Evolutionary conservation across 768 basidiomycete genomes (phyloP).

Genomic region (Amanita inopinata): DNA sequence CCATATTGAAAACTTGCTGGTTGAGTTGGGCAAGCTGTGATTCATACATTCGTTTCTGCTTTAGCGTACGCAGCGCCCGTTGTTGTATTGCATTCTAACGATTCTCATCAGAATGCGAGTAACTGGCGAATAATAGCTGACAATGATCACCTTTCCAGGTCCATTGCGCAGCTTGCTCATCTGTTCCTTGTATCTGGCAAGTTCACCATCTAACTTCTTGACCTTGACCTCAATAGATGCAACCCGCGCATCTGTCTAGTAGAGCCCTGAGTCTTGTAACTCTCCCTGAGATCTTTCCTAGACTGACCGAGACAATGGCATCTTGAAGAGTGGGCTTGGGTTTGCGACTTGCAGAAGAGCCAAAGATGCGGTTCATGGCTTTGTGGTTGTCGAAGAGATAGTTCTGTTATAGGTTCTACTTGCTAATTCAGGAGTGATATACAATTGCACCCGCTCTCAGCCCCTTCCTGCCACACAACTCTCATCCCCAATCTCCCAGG

Average conservation of each 20-base stretch:
- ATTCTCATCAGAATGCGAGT: neutral
- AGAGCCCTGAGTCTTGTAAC: neutral
- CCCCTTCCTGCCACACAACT: slow-evolving; percentile 13
- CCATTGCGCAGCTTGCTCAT: slow-evolving; percentile 90
- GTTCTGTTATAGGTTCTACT: no score
- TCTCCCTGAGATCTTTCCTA: neutral
- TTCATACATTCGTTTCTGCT: slow-evolving; percentile 97
- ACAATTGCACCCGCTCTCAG: slow-evolving; percentile 9
- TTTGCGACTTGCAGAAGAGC: slow-evolving; percentile 63
- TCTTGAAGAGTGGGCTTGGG: slow-evolving; percentile 83
- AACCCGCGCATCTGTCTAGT: slow-evolving; percentile 79
- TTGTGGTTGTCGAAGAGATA: no score
- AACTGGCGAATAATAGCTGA: neutral
- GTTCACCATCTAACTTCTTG: slow-evolving; percentile 91
- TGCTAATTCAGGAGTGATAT: neutral
- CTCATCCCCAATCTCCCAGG: slow-evolving; percentile 23
- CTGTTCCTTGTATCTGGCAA: slow-evolving; percentile 88
- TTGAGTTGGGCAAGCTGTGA: slow-evolving; percentile 80
- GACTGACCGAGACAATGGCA: slow-evolving; percentile 79
- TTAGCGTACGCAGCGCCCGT: slow-evolving; percentile 85
- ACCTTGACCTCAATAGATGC: slow-evolving; percentile 93
- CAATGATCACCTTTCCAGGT: slow-evolving; percentile 74
- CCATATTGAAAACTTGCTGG: slow-evolving; percentile 98
- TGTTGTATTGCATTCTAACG: slow-evolving; percentile 81
- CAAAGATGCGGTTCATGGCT: slow-evolving; percentile 84